A percentile compares a stretch with the other conserved stretches of the same genome.
These are phyloP conservation scores for Ambrosia artemisiifolia DNA, from an alignment of 129 eudicot species.

Conservation along the genomic window DNA sequence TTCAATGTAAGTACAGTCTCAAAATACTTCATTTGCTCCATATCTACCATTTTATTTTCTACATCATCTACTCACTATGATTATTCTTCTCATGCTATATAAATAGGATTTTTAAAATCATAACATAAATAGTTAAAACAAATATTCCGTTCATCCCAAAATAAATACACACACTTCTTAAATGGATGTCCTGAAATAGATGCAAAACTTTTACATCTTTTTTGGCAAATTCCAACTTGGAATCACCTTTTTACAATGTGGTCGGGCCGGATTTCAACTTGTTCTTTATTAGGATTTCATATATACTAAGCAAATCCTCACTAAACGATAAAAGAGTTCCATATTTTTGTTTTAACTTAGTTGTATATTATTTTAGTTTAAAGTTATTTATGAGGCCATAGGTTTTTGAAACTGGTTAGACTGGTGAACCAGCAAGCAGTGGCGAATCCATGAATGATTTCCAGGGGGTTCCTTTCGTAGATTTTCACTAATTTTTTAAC, in stretches of 20 bases:
- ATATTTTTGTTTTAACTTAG: too few species aligned
- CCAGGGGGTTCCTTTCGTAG: too few species aligned
- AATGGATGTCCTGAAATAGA: neutral
- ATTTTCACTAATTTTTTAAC: too few species aligned
- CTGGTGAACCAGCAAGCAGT: too few species aligned
- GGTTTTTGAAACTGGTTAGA: too few species aligned
- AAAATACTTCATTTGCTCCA: neutral
- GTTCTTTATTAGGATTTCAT: too few species aligned
- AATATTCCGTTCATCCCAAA: neutral
- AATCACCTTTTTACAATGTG: neutral
- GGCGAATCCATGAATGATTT: too few species aligned
- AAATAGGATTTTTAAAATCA: neutral
- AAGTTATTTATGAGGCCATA: too few species aligned
- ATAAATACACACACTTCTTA: neutral
- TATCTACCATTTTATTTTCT: neutral
- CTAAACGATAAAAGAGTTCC: too few species aligned
- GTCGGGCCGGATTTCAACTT: neutral
- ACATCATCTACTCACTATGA: neutral
- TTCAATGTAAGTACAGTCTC: conserved; percentile 66
- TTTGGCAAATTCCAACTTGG: neutral
- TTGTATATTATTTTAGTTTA: too few species aligned
- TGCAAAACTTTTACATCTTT: neutral
- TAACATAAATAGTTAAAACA: neutral
- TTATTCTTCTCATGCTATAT: neutral
- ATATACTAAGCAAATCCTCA: too few species aligned